Conservation (phyloP, 2,329 filamentous ascomycete genomes). For the Fusarium sp. region DNA sequence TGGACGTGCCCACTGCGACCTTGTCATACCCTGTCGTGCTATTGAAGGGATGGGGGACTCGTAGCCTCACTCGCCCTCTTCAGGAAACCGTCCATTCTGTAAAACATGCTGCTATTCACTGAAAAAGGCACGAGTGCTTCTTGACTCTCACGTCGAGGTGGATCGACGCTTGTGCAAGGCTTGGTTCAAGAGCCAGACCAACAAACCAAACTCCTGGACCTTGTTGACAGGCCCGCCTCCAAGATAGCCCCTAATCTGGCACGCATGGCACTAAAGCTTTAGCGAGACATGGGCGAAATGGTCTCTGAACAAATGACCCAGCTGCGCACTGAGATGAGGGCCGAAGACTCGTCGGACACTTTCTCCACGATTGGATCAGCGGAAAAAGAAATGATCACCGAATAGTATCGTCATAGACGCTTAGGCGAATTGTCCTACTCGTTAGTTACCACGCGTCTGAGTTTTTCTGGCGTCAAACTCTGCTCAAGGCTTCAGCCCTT, state of each 20-base stretch:
- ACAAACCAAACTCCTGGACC: neutral
- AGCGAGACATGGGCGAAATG: neutral
- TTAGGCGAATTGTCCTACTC: neutral
- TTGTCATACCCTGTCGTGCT: neutral
- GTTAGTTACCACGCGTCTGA: slow-evolving; percentile 2
- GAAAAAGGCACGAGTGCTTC: neutral
- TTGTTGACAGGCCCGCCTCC: neutral
- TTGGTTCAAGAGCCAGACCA: neutral
- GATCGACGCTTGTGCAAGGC: neutral
- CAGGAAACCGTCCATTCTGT: neutral
- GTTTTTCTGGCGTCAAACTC: slow-evolving; percentile 5
- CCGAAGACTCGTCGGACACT: neutral
- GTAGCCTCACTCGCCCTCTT: neutral
- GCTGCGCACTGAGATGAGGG: neutral
- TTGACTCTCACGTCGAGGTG: neutral
- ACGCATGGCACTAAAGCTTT: slow-evolving; percentile 5
- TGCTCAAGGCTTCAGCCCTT: slow-evolving; percentile 1
- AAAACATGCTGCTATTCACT: neutral
- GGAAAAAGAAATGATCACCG: slow-evolving; percentile 9
- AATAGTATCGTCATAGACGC: slow-evolving; percentile 27
- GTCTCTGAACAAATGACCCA: too few relatives aligned
- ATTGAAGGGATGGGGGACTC: slow-evolving; percentile 8
- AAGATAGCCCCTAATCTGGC: neutral
- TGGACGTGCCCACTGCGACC: neutral
- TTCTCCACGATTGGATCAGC: neutral